phyloP scores from a whole-genome alignment of 306 rosid species.

The Abrus precatorius region DNA sequence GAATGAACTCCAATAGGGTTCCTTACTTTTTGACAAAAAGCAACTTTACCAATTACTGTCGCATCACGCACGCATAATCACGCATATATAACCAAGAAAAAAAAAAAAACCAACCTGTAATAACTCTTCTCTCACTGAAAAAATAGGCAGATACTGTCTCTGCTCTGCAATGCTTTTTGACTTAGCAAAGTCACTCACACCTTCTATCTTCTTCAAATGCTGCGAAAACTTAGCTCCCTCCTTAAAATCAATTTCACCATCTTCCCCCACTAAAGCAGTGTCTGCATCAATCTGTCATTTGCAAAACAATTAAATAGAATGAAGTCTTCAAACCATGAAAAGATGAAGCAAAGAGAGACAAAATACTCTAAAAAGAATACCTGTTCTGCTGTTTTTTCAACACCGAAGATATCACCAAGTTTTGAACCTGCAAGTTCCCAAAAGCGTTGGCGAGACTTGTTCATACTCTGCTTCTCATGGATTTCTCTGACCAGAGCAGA shows the following conservation, averaged over 20 bases:
- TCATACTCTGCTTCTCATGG: slow-evolving; percentile 89
- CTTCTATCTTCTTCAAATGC: slow-evolving; percentile 93
- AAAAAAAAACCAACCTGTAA: slow-evolving; percentile 79
- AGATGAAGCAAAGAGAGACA: slow-evolving; percentile 41
- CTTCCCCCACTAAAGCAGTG: slow-evolving; percentile 89
- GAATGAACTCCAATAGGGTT: slow-evolving; percentile 7
- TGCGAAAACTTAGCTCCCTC: slow-evolving; percentile 98
- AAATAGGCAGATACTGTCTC: slow-evolving; percentile 96
- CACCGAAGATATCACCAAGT: slow-evolving; percentile 96
- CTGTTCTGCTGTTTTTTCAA: slow-evolving; percentile 96
- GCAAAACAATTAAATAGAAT: slow-evolving; percentile 7
- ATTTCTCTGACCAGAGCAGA: slow-evolving; percentile 88
- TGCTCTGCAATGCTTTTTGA: slow-evolving; percentile 91
- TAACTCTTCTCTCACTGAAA: slow-evolving; percentile 90
- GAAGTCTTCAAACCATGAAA: slow-evolving; percentile 1
- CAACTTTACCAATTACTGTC: slow-evolving; percentile 19
- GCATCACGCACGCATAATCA: too few relatives aligned
- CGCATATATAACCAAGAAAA: background rate
- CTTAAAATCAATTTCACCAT: slow-evolving; percentile 96
- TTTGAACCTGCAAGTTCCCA: slow-evolving; percentile 99
- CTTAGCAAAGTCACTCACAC: slow-evolving; percentile 95
- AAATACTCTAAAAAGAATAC: slow-evolving; percentile 53
- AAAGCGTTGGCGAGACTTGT: slow-evolving; percentile 97
- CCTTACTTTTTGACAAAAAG: slow-evolving; percentile 23
- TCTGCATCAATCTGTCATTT: slow-evolving; percentile 88